Evolutionary conservation across 2,329 filamentous ascomycete genomes (phyloP).

Genomic region (Penicillium fuscoglaucum): DNA sequence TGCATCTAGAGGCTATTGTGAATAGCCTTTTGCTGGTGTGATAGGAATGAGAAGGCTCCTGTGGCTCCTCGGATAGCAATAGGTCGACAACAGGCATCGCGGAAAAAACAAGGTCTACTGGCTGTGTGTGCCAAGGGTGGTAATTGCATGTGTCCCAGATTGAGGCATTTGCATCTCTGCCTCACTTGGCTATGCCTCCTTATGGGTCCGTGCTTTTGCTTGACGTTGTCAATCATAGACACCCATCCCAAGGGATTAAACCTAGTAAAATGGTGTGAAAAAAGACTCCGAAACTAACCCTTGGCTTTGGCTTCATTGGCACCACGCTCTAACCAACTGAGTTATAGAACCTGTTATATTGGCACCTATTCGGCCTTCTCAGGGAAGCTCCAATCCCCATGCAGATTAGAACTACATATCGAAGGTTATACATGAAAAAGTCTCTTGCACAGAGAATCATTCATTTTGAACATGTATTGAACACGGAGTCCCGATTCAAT

Average conservation of each 20-base stretch:
- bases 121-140: not conserved
- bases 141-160: no score
- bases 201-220: no score
- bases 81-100: no score
- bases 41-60: not conserved
- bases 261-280: not conserved
- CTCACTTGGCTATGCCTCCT: no score
- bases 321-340: not conserved
- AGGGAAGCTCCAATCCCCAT: no score
- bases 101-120: no score
- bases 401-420: not conserved
- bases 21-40: not conserved
- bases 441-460: not conserved
- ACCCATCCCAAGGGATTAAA: no score
- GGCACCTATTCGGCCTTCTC: no score
- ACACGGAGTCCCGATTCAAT: not conserved
- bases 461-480: not conserved
- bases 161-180: no score
- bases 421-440: no score
- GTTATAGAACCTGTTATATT: not conserved
- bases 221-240: not conserved
- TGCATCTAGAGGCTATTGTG: conserved; percentile 6
- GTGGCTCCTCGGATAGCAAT: not conserved
- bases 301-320: not conserved
- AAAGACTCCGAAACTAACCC: not conserved